These are phyloP conservation scores for Boeremia exigua DNA, from an alignment of 2,329 filamentous ascomycete genomes.

Conservation along the genomic window DNA sequence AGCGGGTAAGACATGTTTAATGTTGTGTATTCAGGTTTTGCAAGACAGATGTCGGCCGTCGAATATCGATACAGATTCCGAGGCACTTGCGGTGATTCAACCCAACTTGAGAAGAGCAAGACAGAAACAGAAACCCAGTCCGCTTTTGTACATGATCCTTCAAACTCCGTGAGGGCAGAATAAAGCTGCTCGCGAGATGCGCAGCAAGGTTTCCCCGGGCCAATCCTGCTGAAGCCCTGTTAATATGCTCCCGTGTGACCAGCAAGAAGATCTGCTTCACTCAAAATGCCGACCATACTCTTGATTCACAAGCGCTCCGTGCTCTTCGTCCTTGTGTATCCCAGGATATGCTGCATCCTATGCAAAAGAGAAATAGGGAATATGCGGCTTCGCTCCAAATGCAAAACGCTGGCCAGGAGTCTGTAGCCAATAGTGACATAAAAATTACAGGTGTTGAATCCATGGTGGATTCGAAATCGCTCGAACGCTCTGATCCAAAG, in stretches of 20 bases:
- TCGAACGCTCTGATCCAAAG: slow-evolving; percentile 43
- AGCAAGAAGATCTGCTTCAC: slow-evolving; percentile 9
- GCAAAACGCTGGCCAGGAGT: slow-evolving; percentile 32
- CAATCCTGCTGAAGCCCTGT: slow-evolving; percentile 15
- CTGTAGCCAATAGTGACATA: slow-evolving; percentile 33
- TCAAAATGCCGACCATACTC: slow-evolving; percentile 12
- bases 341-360: slow-evolving; percentile 23
- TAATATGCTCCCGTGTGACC: slow-evolving; percentile 28
- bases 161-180: slow-evolving; percentile 21
- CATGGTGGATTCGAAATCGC: slow-evolving; percentile 25
- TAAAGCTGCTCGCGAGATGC: slow-evolving; percentile 22
- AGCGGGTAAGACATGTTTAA: slow-evolving; percentile 29
- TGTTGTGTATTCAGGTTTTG: slow-evolving; percentile 26
- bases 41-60: slow-evolving; percentile 17
- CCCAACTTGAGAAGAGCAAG: slow-evolving; percentile 8
- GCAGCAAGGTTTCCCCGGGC: slow-evolving; percentile 21
- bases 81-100: slow-evolving; percentile 12
- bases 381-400: slow-evolving; percentile 45
- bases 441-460: slow-evolving; percentile 41
- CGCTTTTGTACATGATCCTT: slow-evolving; percentile 42
- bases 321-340: slow-evolving; percentile 23
- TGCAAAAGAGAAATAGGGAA: slow-evolving; percentile 34
- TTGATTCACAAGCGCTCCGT: slow-evolving; percentile 7
- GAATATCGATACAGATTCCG: slow-evolving; percentile 12
- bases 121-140: slow-evolving; percentile 23